phyloP scores from a whole-genome alignment of 2,329 filamentous ascomycete genomes.

The Aspergillus uvarum region DNA sequence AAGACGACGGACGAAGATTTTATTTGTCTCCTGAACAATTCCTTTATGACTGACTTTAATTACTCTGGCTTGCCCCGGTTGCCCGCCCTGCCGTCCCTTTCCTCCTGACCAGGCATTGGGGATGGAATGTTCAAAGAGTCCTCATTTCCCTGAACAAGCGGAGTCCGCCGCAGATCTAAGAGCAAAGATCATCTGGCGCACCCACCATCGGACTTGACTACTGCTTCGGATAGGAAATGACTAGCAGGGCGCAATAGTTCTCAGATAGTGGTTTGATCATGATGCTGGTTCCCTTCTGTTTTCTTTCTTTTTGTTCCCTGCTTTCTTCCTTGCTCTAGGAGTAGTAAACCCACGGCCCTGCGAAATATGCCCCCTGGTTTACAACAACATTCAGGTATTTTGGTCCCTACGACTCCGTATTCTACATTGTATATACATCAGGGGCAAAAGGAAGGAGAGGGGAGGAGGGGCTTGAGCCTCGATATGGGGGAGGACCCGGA shows the following conservation, averaged over 20 bases:
- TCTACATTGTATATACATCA: not conserved
- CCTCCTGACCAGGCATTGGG: not conserved
- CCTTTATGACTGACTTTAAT: not conserved
- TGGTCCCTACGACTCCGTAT: not conserved
- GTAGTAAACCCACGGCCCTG: not conserved
- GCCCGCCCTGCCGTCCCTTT: not conserved
- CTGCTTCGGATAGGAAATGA: not conserved
- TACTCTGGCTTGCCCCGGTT: not conserved
- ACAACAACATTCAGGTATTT: not conserved
- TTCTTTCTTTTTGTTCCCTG: too few relatives aligned
- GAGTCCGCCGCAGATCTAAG: conserved; percentile 14
- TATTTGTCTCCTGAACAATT: not conserved
- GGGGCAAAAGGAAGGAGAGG: not conserved
- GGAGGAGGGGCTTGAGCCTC: not conserved
- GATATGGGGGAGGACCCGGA: not conserved
- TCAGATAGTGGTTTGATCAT: not conserved
- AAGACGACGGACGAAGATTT: not conserved
- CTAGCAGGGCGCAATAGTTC: conserved; percentile 2
- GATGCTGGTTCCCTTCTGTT: not conserved
- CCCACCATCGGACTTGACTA: conserved; percentile 8
- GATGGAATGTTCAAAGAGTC: not conserved
- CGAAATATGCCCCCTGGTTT: not conserved
- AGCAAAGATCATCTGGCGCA: conserved; percentile 13
- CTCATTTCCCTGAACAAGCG: conserved; percentile 10
- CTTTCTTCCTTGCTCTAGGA: too few relatives aligned